Percentiles rank a stretch among this genome's conserved stretches.
Evolutionary conservation across 805 yeast genomes (phyloP).

Genomic region (Brettanomyces anomalus): DNA sequence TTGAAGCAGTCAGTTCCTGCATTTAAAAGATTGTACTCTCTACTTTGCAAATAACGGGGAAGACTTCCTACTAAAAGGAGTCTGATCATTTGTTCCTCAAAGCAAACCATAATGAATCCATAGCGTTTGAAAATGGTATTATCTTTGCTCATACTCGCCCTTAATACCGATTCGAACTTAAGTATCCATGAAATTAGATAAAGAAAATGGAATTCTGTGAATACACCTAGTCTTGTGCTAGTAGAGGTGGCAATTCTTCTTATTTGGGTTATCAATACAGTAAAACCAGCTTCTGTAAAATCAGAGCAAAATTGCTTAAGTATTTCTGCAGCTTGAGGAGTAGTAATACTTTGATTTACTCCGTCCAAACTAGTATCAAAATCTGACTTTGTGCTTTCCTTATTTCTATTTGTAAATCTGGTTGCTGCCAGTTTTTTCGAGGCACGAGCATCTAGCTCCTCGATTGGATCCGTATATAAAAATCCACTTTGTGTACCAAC

Average conservation of each 20-base stretch:
- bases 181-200: slow-evolving; percentile 69
- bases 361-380: slow-evolving; percentile 20
- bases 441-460: slow-evolving; percentile 58
- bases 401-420: slow-evolving; percentile 8
- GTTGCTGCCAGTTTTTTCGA: slow-evolving; percentile 40
- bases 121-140: slow-evolving; percentile 22
- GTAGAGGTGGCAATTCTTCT: slow-evolving; percentile 24
- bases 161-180: slow-evolving; percentile 43
- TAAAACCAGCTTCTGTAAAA: slow-evolving; percentile 69
- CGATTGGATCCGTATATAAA: slow-evolving; percentile 38
- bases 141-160: slow-evolving; percentile 16
- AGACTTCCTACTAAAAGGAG: slow-evolving; percentile 11
- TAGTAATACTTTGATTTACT: slow-evolving; percentile 20
- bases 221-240: slow-evolving; percentile 25
- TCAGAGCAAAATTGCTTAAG: slow-evolving; percentile 41
- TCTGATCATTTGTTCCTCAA: slow-evolving; percentile 5
- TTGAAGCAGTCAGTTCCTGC: slow-evolving; percentile 61
- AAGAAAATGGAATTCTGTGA: slow-evolving; percentile 38
- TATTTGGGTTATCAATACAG: slow-evolving; percentile 47
- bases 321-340: slow-evolving; percentile 13
- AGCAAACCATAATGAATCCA: slow-evolving; percentile 10
- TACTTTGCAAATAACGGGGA: slow-evolving; percentile 31
- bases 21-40: slow-evolving; percentile 54
- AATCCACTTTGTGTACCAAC: slow-evolving; percentile 60
- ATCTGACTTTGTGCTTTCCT: slow-evolving; percentile 20